Base-by-base conservation (phyloP, 1,284 basidiomycete genomes). In the Schizophyllum amplum region DNA sequence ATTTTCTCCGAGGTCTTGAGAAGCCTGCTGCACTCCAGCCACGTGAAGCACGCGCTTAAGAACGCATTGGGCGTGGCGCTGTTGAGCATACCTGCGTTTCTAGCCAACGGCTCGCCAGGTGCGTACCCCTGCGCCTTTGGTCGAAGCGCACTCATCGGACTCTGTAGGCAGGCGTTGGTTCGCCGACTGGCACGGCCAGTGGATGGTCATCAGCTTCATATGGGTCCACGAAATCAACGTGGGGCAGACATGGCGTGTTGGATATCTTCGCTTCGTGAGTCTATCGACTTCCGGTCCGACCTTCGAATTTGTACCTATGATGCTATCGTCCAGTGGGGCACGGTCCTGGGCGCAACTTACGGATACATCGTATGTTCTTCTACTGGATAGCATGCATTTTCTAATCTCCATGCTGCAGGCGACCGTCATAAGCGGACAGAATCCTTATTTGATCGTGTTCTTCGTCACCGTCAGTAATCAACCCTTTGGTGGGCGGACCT, bases 161-260 rank as follows among this genome's bases (percentile, higher is more conserved):
- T 17, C 25, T n/a, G 27, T 56, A 78, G 75, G 68, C 9, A 65
- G 65, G 33, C 55, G 61, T 24, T 79, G 77, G 76, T 80, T 75
- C 61, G 57, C 58, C 5, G 57, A 53, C 5, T 68, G 66, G 46
- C 73, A 72, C 53, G 77, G 76, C 4, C 77, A 78, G 58, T 80
- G 79, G 79, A 75, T 77, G 72, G 68, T 77, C 11, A 75, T 79
- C 57, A 76, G 73, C 25, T 79, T 77, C 64, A 65, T 79, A 1
- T 79, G 77, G 76, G 77, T 80, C 1, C 67, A 80, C 26, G 76
- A 80, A 60, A 78, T 76, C 7, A 80, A 77, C 60, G 77, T 75
- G 0, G 79, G 78, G 15, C 77, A 78, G 48, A 80, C 78, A 9
- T 78, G 75, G 72, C 69, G 77, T 49, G 71, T 75, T 11, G 75